A percentile compares a stretch with the other conserved stretches of the same genome.
phyloP scores from a whole-genome alignment of 805 yeast species.

The Yarrowia sp. region DNA sequence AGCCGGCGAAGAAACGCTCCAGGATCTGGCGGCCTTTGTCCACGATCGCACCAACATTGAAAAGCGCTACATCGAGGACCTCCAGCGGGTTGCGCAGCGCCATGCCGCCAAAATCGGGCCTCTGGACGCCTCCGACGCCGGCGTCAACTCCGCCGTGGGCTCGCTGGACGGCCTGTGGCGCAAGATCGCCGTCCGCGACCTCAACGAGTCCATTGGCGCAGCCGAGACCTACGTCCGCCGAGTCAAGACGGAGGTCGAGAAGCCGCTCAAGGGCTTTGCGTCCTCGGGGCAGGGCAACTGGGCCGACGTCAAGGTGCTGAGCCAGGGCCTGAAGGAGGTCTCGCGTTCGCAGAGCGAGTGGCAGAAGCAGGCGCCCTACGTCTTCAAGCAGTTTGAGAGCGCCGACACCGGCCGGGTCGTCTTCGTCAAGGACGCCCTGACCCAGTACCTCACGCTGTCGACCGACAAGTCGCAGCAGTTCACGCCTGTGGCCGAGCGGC shows the following conservation, averaged over 20 bases:
- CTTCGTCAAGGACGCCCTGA: slow-evolving; percentile 62
- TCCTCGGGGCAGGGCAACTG: slow-evolving; percentile 50
- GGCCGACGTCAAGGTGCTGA: slow-evolving; percentile 52
- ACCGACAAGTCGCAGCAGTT: slow-evolving; percentile 51
- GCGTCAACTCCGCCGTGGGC: neutral
- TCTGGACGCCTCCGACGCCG: neutral
- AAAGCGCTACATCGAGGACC: slow-evolving; percentile 18
- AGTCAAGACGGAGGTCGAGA: slow-evolving; percentile 42
- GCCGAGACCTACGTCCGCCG: slow-evolving; percentile 39
- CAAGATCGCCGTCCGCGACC: slow-evolving; percentile 15
- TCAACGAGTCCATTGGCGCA: slow-evolving; percentile 31
- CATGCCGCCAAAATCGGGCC: slow-evolving; percentile 1
- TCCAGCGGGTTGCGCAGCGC: slow-evolving; percentile 11
- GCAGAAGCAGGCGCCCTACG: slow-evolving; percentile 74
- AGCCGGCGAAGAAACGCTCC: neutral
- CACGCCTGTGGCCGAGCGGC: slow-evolving; percentile 55
- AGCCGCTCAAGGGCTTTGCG: slow-evolving; percentile 45
- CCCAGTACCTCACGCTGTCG: slow-evolving; percentile 61
- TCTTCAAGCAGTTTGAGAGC: slow-evolving; percentile 70
- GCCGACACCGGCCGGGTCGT: slow-evolving; percentile 63
- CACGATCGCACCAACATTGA: slow-evolving; percentile 18
- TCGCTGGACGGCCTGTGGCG: slow-evolving; percentile 18
- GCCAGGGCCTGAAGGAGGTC: slow-evolving; percentile 46
- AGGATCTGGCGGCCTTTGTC: slow-evolving; percentile 16
- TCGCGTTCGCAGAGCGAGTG: slow-evolving; percentile 50